Percentiles rank a stretch among this genome's conserved stretches.
Evolutionary conservation across 352 stramenopile genomes (phyloP).

Genomic region (Phytophthora hibernalis): DNA sequence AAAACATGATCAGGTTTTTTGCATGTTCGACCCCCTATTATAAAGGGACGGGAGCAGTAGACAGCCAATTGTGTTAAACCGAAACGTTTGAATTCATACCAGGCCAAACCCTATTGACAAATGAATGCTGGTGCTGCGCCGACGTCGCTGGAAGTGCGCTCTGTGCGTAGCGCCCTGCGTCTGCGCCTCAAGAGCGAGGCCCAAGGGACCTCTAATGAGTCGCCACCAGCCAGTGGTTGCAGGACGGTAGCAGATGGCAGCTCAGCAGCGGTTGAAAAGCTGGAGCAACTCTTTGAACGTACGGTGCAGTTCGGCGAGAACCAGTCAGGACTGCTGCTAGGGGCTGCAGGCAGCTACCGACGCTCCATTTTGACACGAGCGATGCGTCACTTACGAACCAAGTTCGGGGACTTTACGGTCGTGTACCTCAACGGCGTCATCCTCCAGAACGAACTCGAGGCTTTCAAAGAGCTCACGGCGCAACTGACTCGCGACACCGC

Average conservation of each 20-base stretch:
- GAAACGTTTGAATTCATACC: no score
- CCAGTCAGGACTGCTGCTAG: slow-evolving; percentile 80
- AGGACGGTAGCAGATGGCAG: neutral
- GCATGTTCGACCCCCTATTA: no score
- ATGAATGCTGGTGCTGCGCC: neutral
- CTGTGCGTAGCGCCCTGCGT: slow-evolving; percentile 50
- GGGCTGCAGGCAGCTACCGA: slow-evolving; percentile 53
- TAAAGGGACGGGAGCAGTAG: no score
- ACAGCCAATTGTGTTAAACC: no score
- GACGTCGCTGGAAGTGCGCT: slow-evolving; percentile 38
- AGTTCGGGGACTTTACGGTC: slow-evolving; percentile 52
- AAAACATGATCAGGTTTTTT: no score
- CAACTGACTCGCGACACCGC: slow-evolving; percentile 63
- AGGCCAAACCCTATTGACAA: no score
- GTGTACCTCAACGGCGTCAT: slow-evolving; percentile 85
- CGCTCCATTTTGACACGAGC: slow-evolving; percentile 61
- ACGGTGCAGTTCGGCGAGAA: slow-evolving; percentile 78
- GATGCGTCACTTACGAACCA: slow-evolving; percentile 55
- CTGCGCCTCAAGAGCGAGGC: slow-evolving; percentile 43
- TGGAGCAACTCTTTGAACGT: slow-evolving; percentile 73
- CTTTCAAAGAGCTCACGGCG: slow-evolving; percentile 83
- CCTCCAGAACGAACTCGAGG: slow-evolving; percentile 85
- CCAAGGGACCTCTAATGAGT: neutral
- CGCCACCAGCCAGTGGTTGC: neutral
- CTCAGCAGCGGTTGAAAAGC: slow-evolving; percentile 31